These are phyloP conservation scores for Centella asiatica DNA, from an alignment of 129 eudicot species.

Conservation along the genomic window DNA sequence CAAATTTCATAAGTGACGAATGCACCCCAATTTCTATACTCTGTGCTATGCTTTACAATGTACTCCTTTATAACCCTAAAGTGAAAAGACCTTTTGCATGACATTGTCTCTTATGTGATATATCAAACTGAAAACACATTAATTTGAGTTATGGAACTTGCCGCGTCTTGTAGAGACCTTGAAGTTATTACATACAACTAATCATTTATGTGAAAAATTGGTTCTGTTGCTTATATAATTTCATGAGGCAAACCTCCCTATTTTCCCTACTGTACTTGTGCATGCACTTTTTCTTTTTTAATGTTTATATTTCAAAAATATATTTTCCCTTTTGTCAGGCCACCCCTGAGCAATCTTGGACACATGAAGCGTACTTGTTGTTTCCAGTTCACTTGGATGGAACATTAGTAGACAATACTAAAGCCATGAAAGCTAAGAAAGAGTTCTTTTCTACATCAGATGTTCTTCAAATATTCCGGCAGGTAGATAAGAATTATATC, in stretches of 20 bases:
- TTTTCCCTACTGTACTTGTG: not conserved
- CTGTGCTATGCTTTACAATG: too few relatives aligned
- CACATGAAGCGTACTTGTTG: constrained; percentile 85
- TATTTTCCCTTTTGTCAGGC: constrained; percentile 27
- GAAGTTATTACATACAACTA: not conserved
- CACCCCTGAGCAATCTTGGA: constrained; percentile 64
- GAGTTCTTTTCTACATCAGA: constrained; percentile 75
- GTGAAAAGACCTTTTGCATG: too few relatives aligned
- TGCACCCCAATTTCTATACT: too few relatives aligned
- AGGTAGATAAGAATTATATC: constrained; percentile 33
- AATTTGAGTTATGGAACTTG: too few relatives aligned
- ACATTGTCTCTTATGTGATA: too few relatives aligned
- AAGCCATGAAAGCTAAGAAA: constrained; percentile 63
- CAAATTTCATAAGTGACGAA: too few relatives aligned
- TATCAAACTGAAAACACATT: too few relatives aligned
- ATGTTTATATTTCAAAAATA: not conserved
- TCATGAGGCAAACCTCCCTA: not conserved
- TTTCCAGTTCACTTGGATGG: constrained; percentile 95
- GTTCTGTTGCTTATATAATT: not conserved
- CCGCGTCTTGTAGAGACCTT: not conserved
- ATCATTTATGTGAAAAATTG: not conserved
- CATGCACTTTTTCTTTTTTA: not conserved
- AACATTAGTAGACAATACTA: constrained; percentile 64
- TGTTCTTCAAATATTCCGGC: constrained; percentile 84
- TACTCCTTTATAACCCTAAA: too few relatives aligned